phyloP scores from a whole-genome alignment of 2,329 filamentous ascomycete species.

The Aspergillus luchuensis region DNA sequence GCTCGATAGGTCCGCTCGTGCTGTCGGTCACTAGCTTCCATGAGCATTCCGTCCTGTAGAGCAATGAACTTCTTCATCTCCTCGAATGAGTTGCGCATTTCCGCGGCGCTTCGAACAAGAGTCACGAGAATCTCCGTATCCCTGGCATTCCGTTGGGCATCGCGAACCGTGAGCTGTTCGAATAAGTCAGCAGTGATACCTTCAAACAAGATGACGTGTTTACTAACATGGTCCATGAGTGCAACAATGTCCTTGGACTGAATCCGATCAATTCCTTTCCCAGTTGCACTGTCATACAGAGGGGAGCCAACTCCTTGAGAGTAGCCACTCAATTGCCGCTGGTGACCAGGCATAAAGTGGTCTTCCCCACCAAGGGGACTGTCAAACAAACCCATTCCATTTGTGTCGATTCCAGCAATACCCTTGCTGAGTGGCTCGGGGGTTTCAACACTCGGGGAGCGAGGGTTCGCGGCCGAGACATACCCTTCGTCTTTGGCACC shows the following conservation, averaged over 20 bases:
- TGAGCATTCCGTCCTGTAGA: slow-evolving; percentile 85
- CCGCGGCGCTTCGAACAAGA: slow-evolving; percentile 86
- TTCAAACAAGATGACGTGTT: not conserved
- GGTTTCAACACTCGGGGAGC: slow-evolving; percentile 52
- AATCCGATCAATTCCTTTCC: slow-evolving; percentile 84
- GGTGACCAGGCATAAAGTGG: slow-evolving; percentile 62
- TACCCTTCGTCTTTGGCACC: slow-evolving; percentile 85
- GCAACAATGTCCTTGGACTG: slow-evolving; percentile 96
- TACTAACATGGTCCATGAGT: slow-evolving; percentile 87
- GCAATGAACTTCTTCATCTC: slow-evolving; percentile 92
- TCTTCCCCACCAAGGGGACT: slow-evolving; percentile 58
- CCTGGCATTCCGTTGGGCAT: slow-evolving; percentile 91
- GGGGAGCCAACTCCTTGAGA: slow-evolving; percentile 90
- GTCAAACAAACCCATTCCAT: slow-evolving; percentile 53
- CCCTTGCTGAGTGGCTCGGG: slow-evolving; percentile 50
- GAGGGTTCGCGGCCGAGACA: slow-evolving; percentile 71
- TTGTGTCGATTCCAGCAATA: slow-evolving; percentile 57
- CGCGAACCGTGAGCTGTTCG: slow-evolving; percentile 79
- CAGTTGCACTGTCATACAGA: slow-evolving; percentile 85
- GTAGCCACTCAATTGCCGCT: slow-evolving; percentile 78
- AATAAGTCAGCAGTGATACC: slow-evolving; percentile 29
- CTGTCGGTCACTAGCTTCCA: slow-evolving; percentile 82
- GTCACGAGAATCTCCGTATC: slow-evolving; percentile 97
- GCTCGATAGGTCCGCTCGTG: slow-evolving; percentile 83
- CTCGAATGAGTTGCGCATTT: slow-evolving; percentile 96